A percentile compares a stretch with the other conserved stretches of the same genome.
Evolutionary conservation across 2,329 filamentous ascomycete species (phyloP).

Genomic region (Phyllosticta ampelicida): DNA sequence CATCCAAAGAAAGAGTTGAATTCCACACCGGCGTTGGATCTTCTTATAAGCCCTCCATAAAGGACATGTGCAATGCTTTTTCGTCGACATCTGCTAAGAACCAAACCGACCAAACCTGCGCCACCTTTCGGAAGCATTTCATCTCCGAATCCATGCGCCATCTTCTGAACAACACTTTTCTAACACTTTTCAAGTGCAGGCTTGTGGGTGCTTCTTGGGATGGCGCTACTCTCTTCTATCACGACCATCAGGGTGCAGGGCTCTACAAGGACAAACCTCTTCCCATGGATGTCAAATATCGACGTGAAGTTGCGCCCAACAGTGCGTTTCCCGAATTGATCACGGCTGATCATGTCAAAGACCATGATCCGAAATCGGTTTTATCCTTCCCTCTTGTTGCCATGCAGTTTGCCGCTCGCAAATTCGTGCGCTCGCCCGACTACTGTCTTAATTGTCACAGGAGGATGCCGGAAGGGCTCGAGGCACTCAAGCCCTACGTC

Average conservation of each 20-base stretch:
- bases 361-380: constrained; percentile 17
- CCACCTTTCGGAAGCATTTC: constrained; percentile 48
- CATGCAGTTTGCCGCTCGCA: constrained; percentile 68
- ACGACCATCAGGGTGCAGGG: constrained; percentile 1
- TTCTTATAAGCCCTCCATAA: constrained; percentile 58
- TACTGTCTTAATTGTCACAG: constrained; percentile 81
- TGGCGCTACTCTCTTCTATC: constrained; percentile 46
- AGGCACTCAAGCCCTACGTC: constrained; percentile 63
- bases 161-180: constrained; percentile 55
- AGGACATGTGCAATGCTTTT: constrained; percentile 46
- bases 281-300: constrained; percentile 12
- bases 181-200: constrained; percentile 52
- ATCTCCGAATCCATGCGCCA: constrained; percentile 62
- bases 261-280: constrained; percentile 2
- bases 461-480: constrained; percentile 52
- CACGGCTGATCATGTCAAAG: constrained; percentile 40
- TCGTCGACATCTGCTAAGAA: constrained; percentile 26
- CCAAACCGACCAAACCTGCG: constrained; percentile 10
- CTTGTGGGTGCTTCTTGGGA: constrained; percentile 51
- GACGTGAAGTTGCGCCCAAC: constrained; percentile 7
- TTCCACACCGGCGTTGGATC: constrained; percentile 61
- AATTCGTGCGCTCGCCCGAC: constrained; percentile 70
- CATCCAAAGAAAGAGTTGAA: constrained; percentile 23
- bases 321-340: constrained; percentile 35
- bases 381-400: constrained; percentile 46